Percentiles rank a stretch among this genome's conserved stretches.
Evolutionary conservation across 2,329 filamentous ascomycete species (phyloP).

Genomic region (Aspergillus costaricaensis): DNA sequence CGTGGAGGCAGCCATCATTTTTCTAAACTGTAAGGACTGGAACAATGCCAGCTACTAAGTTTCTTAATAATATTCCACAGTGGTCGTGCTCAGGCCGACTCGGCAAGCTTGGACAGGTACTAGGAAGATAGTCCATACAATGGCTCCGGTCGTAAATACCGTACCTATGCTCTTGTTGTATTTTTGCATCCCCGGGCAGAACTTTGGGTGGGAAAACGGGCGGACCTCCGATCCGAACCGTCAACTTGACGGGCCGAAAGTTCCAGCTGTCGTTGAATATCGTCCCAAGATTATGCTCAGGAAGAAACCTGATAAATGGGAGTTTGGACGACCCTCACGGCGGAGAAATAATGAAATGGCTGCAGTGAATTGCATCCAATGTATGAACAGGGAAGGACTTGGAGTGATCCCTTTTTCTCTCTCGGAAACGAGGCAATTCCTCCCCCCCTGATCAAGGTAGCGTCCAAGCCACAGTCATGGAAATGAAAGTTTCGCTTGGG

Average conservation of each 20-base stretch:
- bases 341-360: background rate
- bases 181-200: constrained; percentile 7
- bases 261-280: constrained; percentile 1
- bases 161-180: constrained; percentile 1
- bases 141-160: background rate
- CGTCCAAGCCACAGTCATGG: constrained; percentile 2
- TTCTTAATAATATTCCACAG: background rate
- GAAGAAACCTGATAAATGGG: constrained; percentile 1
- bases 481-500: constrained; percentile 8
- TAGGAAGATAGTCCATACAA: background rate
- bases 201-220: constrained; percentile 9
- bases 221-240: constrained; percentile 16
- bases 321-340: background rate
- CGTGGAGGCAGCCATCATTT: background rate
- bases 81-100: background rate
- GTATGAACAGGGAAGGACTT: background rate
- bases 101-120: background rate
- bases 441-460: background rate
- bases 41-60: background rate
- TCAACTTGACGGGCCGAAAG: constrained; percentile 17
- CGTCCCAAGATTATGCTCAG: background rate
- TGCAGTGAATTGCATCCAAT: background rate
- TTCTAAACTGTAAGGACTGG: background rate
- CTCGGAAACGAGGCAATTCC: background rate
- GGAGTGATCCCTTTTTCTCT: background rate